Conservation (phyloP, 768 basidiomycete species). For the Brasilioporus rufonigricans region DNA sequence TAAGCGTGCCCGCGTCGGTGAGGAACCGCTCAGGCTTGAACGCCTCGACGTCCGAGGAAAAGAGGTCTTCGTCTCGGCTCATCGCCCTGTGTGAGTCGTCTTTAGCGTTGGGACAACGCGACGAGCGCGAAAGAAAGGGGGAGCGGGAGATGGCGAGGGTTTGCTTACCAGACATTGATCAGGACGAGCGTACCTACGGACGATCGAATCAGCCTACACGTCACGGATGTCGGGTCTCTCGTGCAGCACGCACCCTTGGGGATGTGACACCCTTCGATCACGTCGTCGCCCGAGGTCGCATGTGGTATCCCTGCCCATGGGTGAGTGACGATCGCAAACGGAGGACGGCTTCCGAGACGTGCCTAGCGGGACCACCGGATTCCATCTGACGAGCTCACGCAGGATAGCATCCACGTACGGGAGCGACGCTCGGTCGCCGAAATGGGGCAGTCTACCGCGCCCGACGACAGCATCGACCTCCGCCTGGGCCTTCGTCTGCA, state of each 20-base stretch:
- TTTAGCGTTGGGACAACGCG: neutral
- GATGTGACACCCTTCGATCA: constrained; percentile 37
- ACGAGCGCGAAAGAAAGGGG: too few species aligned
- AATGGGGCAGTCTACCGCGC: constrained; percentile 19
- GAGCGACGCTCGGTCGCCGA: constrained; percentile 27
- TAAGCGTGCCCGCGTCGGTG: constrained; percentile 11
- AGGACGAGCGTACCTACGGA: constrained; percentile 29
- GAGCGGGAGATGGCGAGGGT: too few species aligned
- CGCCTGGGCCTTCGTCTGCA: constrained; percentile 23
- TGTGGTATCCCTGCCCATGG: constrained; percentile 23
- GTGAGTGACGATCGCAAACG: neutral
- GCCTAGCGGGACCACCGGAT: constrained; percentile 25
- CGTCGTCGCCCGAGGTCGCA: constrained; percentile 21
- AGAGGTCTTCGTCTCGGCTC: constrained; percentile 16
- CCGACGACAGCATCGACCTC: constrained; percentile 29
- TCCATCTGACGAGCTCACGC: constrained; percentile 34
- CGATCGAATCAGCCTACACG: neutral
- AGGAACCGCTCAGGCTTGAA: constrained; percentile 30
- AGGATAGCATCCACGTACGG: constrained; percentile 44
- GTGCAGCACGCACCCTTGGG: constrained; percentile 34
- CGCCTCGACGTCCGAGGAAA: constrained; percentile 18
- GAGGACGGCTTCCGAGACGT: neutral
- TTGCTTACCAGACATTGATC: constrained; percentile 34
- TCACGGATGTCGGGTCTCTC: neutral
- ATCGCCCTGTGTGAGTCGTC: constrained; percentile 21